Evolutionary conservation across 768 basidiomycete species (phyloP), one percentile per base, ranked within the genome.

Genomic region (Rhodotorula paludigena): DNA sequence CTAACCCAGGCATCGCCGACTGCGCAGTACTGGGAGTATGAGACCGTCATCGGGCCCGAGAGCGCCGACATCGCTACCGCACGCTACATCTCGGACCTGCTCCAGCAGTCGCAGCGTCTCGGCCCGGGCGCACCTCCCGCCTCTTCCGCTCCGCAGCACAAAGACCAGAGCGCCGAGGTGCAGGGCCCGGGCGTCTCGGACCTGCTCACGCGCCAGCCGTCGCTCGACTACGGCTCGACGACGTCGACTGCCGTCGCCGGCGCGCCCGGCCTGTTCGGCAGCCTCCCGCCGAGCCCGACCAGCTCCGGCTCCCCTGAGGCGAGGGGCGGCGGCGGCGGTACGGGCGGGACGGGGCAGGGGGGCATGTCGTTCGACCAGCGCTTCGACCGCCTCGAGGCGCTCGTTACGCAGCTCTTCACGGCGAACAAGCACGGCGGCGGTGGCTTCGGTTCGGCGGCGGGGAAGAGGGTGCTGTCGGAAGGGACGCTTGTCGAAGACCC

Each of bases 21-120:
- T n/a, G n/a, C n/a, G n/a, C n/a, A n/a, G n/a, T n/a, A n/a, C n/a
- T n/a, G n/a, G n/a, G n/a, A 68, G 52, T 68, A 63, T 62, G 67
- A 68, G 41, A 68, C 62, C 9, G 62, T 63, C 18, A 45, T 68
- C n/a, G 66, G 66, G 20, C 60, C 60, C 5, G 66, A 68, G 23
- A 48, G 53, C 38, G 36, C 48, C 49, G 66, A 20, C 20, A 23
- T 30, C 12, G 30, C 52, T 15, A 32, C 49, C 8, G 16, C 32
- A 14, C 49, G 30, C 32, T 15, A 33, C 30, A 15, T 25, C 30
- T 9, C 20, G 18, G 30, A 51, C 32, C 18, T 32, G 15, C 18
- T 15, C 2, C 15, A 15, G 45, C 23, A 10, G 12, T 10, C 12
- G 41, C 57, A 66, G 30, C 56, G 28, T 57, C 28, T 28, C n/a